Base-by-base conservation (phyloP, 257 asterid genomes). In the Cordia subcordata region DNA sequence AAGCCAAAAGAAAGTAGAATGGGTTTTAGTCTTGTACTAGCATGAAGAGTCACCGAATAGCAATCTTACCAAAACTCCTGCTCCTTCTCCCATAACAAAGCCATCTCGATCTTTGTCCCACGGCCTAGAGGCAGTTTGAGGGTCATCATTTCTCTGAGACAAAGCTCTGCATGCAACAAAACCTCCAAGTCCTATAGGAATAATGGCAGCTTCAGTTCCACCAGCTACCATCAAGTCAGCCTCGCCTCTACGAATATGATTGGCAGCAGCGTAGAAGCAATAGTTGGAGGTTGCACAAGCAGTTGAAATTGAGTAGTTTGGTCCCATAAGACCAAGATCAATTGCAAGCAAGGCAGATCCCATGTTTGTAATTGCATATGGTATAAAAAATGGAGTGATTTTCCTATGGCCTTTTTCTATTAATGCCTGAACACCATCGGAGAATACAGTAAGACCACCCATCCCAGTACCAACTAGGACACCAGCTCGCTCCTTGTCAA, bases 51-150 rank as follows among this genome's bases (percentile, higher is more conserved):
- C 13, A 38, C 18, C 11, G 15, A 23, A 47, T 13, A 12, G 23
- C 35, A 18, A 27, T 27, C 54, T 49, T 72, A 81, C 95, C 84
- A 86, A 72, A 13, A 86, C 78, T 11, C 95, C 89, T 21, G 89
- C 79, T 9, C 95, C 95, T 79, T 84, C 87, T 8, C 86, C 88
- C 8, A 87, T 66, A 59, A 87, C 95, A 50, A 87, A 84, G 13
- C 90, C 93, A 51, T 84, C 88, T 1, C 86, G 93, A 18, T 70
- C 65, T 68, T 69, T 78, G 69, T 86, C 95, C 95, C 93, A 84
- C 0, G 90, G 93, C 69, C 95, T 75, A 8, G 95, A 86, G 5
- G 93, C 95, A 74, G n/a, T 76, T 32, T 49, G 23, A 13, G 72
- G 73, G 49, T 68, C 82, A 10, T 68, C 71, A n/a, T 76, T 76